Evolutionary conservation across 2,329 filamentous ascomycete genomes (phyloP), one percentile per base, ranked within the genome.

Genomic region (Huntiella decipiens): DNA sequence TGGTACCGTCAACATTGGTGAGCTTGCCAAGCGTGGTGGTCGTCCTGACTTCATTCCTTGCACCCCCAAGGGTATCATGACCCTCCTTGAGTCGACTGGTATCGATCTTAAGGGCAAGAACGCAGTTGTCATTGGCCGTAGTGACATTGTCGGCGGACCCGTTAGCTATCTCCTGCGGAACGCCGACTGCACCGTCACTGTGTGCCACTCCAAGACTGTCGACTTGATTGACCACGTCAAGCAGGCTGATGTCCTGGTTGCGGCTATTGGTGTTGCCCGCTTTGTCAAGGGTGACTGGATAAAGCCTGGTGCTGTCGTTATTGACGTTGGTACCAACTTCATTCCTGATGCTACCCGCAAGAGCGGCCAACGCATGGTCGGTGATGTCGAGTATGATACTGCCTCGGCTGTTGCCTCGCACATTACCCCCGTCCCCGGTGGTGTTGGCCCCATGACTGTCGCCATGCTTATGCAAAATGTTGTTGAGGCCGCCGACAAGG

Each of bases 381-480:
- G 91, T 50, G 91, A 98, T 60, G 91, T 98, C 37, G 86, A 98
- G 56, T 96, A 78, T 55, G 85, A 86, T 44, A 77, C 82, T 38
- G 88, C 88, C 12, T 72, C 71, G 12, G 70, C 92, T 58, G 82
- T 95, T 37, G 91, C 87, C 15, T 94, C 87, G 2, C 74, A 82
- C 56, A 95, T 98, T 57, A 98, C 91, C 2, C 91, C 91, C 1
- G 91, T 98, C 2, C 91, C 91, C 1, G 91, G 91, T 48, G 91
- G 91, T 61, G 91, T 98, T 49, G 91, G 91, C 0, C 91, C 91
- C 43, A 98, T 98, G 91, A 98, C 91, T 3, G 87, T 98, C 52
- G 91, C 91, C 50, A 98, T 98, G 91, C 70, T 98, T 41, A 67
- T 98, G 55, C 83, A 93, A 62, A 98, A 98, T 58, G 87, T 96